Percentiles rank a stretch among this genome's conserved stretches.
Evolutionary conservation across 495 filamentous ascomycete genomes (phyloP).

Genomic region (Rhypophila decipiens): DNA sequence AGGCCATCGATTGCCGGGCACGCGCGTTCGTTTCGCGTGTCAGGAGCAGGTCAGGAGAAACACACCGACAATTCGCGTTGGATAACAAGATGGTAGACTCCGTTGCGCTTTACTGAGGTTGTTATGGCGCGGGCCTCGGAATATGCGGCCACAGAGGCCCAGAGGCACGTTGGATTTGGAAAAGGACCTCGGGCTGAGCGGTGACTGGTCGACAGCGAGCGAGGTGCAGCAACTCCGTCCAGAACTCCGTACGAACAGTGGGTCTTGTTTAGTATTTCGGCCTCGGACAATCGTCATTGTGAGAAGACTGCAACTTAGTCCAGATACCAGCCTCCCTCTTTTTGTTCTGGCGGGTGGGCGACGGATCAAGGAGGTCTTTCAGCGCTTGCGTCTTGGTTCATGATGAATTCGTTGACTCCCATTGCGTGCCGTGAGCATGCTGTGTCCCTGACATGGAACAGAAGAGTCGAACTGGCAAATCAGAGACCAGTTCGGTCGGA

Average conservation of each 20-base stretch:
- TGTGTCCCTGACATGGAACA: neutral
- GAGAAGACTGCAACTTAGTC: neutral
- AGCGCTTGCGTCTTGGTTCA: too few relatives aligned
- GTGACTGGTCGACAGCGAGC: slow-evolving; percentile 18
- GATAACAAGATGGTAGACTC: slow-evolving; percentile 17
- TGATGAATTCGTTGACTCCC: too few relatives aligned
- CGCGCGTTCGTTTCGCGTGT: slow-evolving; percentile 28
- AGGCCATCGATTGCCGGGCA: slow-evolving; percentile 13
- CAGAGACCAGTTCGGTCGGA: too few relatives aligned
- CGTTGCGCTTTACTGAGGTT: slow-evolving; percentile 22
- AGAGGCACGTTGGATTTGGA: slow-evolving; percentile 22
- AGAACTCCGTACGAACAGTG: slow-evolving; percentile 8
- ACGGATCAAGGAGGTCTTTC: too few relatives aligned
- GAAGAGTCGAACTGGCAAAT: too few relatives aligned
- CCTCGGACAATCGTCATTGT: slow-evolving; percentile 8
- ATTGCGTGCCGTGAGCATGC: too few relatives aligned
- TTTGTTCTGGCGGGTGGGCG: slow-evolving; percentile 6
- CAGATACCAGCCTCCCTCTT: slow-evolving; percentile 27
- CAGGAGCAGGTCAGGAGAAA: slow-evolving; percentile 26
- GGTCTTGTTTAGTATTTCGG: slow-evolving; percentile 14
- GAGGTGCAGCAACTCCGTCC: slow-evolving; percentile 16
- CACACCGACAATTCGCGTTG: slow-evolving; percentile 26
- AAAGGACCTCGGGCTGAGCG: slow-evolving; percentile 7
- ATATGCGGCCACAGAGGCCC: slow-evolving; percentile 40
- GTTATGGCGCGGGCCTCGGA: slow-evolving; percentile 25